Percentiles rank a stretch among this genome's conserved stretches.
Conservation (phyloP, 352 stramenopile species). For the Peronospora destructor region DNA sequence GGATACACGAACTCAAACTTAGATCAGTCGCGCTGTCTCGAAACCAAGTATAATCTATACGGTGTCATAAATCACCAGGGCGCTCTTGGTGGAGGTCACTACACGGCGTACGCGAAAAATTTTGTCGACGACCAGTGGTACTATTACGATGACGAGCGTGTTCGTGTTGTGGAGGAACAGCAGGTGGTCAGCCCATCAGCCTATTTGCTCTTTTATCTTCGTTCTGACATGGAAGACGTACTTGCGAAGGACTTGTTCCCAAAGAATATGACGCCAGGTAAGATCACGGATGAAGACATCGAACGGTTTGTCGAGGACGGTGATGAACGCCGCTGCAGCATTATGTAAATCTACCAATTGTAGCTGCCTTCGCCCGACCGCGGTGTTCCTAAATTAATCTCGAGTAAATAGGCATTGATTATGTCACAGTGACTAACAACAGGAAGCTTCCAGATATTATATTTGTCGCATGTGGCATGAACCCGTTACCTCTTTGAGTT, state of each 20-base stretch:
- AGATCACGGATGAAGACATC: slow-evolving; percentile 87
- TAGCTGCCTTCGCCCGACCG: not conserved
- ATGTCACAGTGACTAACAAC: slow-evolving; percentile 14
- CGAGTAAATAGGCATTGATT: slow-evolving; percentile 10
- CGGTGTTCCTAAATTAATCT: too few species aligned
- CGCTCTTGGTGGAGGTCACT: slow-evolving; percentile 79
- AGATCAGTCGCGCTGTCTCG: slow-evolving; percentile 77
- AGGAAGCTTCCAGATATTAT: slow-evolving; percentile 35
- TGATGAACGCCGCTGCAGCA: slow-evolving; percentile 69
- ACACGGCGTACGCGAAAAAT: slow-evolving; percentile 86
- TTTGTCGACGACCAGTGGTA: slow-evolving; percentile 87
- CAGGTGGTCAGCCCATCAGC: slow-evolving; percentile 81
- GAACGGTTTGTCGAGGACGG: slow-evolving; percentile 80
- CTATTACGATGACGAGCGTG: slow-evolving; percentile 86
- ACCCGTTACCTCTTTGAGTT: slow-evolving; percentile 71
- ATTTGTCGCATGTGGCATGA: slow-evolving; percentile 48
- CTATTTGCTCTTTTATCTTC: slow-evolving; percentile 90
- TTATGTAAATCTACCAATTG: slow-evolving; percentile 59
- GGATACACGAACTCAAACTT: slow-evolving; percentile 88
- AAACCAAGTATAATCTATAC: slow-evolving; percentile 86
- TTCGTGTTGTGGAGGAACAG: slow-evolving; percentile 78
- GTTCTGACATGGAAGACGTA: slow-evolving; percentile 81
- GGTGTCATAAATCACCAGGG: slow-evolving; percentile 86
- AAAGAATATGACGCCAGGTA: slow-evolving; percentile 74
- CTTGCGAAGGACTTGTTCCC: slow-evolving; percentile 82